Evolutionary conservation across 2,329 filamentous ascomycete species (phyloP).

Genomic region (Penicillium sp.): DNA sequence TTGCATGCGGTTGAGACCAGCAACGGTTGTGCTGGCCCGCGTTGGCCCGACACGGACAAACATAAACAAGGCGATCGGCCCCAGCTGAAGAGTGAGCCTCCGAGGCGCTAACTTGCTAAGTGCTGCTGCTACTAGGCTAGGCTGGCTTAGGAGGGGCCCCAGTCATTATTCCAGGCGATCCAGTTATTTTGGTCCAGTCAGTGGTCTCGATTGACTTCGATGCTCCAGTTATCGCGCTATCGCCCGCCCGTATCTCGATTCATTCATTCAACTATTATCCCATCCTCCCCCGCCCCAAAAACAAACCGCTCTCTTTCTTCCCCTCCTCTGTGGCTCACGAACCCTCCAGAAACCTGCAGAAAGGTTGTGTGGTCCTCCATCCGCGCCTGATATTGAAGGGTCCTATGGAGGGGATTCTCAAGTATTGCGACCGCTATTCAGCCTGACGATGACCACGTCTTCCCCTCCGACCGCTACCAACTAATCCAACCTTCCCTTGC

Average conservation of each 20-base stretch:
- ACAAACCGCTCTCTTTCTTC: constrained; percentile 17
- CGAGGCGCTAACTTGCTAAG: constrained; percentile 17
- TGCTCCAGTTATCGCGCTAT: constrained; percentile 25
- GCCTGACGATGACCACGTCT: constrained; percentile 11
- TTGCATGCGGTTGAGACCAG: constrained; percentile 21
- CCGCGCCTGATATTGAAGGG: constrained; percentile 7
- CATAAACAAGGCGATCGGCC: constrained; percentile 14
- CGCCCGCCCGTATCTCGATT: constrained; percentile 18
- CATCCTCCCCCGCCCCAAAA: constrained; percentile 22
- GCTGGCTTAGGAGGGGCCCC: not conserved
- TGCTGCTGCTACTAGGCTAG: not conserved
- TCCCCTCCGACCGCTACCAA: constrained; percentile 16
- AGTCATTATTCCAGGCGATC: not conserved
- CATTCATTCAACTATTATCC: constrained; percentile 6
- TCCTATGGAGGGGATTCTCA: constrained; percentile 25
- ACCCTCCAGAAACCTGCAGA: constrained; percentile 6
- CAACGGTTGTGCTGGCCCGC: constrained; percentile 16
- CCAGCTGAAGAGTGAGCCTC: constrained; percentile 6
- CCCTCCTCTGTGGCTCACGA: constrained; percentile 5
- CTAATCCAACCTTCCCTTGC: constrained; percentile 13
- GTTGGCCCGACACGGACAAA: constrained; percentile 28
- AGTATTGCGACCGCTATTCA: constrained; percentile 18
- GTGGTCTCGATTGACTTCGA: not conserved
- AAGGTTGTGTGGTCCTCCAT: constrained; percentile 4
- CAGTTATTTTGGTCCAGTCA: not conserved